A percentile compares a stretch with the other conserved stretches of the same genome.
Conservation (phyloP, 2,329 filamentous ascomycete species). For the Intubia oerlemansii region DNA sequence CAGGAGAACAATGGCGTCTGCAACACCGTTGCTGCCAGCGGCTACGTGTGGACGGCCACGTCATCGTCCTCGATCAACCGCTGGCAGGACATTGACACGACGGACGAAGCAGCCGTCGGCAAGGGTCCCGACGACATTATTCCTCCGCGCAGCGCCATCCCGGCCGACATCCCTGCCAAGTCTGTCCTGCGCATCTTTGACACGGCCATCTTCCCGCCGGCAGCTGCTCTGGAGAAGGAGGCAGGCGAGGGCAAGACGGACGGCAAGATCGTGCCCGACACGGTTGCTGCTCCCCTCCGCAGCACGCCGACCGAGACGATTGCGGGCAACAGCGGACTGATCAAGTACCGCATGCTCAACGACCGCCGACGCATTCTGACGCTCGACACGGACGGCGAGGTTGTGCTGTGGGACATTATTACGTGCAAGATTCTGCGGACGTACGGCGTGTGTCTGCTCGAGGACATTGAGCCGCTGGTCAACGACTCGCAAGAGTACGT, state of each 20-base stretch:
- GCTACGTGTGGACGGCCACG: conserved; percentile 78
- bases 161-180: conserved; percentile 52
- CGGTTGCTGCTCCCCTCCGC: conserved; percentile 38
- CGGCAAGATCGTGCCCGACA: conserved; percentile 9
- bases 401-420: conserved; percentile 84
- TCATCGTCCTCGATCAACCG: conserved; percentile 81
- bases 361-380: conserved; percentile 79
- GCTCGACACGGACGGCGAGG: conserved; percentile 83
- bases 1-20: conserved; percentile 75
- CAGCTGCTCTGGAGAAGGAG: conserved; percentile 1
- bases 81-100: conserved; percentile 72
- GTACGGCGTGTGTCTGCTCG: conserved; percentile 86
- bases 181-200: conserved; percentile 70
- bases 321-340: conserved; percentile 83
- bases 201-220: conserved; percentile 51
- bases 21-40: conserved; percentile 45
- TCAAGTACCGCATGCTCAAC: conserved; percentile 83
- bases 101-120: conserved; percentile 10
- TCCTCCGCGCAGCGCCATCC: conserved; percentile 13
- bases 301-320: conserved; percentile 59
- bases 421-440: conserved; percentile 75
- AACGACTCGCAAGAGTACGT: conserved; percentile 81
- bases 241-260: too few species aligned
- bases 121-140: conserved; percentile 4
- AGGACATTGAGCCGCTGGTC: conserved; percentile 71